phyloP scores from a whole-genome alignment of 805 yeast genomes.

The Sugiyamaella smithiae region DNA sequence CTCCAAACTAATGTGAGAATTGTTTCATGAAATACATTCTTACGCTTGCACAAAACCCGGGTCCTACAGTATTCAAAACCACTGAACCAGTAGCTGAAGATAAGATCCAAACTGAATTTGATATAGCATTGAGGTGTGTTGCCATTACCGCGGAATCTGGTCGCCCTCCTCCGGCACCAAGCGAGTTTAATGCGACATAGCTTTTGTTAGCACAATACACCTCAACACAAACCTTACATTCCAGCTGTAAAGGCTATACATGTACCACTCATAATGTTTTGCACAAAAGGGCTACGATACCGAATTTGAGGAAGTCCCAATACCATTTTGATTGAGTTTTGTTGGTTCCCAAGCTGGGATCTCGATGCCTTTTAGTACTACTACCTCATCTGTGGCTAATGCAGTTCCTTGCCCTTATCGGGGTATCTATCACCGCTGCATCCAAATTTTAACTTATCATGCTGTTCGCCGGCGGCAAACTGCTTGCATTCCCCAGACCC shows the following conservation, averaged over 20 bases:
- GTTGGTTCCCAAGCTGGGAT: not conserved
- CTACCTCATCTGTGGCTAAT: not conserved
- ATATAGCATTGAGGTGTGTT: conserved; percentile 2
- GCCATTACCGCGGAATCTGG: conserved; percentile 4
- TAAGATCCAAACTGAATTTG: conserved; percentile 6
- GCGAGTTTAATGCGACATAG: conserved; percentile 5
- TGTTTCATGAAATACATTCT: not conserved
- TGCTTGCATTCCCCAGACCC: not conserved
- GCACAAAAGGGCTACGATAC: conserved; percentile 5
- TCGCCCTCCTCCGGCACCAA: conserved; percentile 7
- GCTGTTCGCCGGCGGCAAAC: not conserved
- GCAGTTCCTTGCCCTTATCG: not conserved
- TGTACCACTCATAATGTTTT: conserved; percentile 7
- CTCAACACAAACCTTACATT: not conserved
- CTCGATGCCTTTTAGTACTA: not conserved
- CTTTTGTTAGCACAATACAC: not conserved
- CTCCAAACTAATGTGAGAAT: conserved; percentile 1
- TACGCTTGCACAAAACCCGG: conserved; percentile 7
- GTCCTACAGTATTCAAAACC: conserved; percentile 7
- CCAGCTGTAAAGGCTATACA: conserved; percentile 6
- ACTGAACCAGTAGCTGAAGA: conserved; percentile 5
- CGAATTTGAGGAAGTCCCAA: conserved; percentile 1
- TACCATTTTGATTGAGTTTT: not conserved
- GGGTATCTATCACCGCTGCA: no score
- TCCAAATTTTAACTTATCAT: not conserved